These are phyloP conservation scores for Xanthoconium stramineum DNA, from an alignment of 768 basidiomycete genomes.

Conservation along the genomic window DNA sequence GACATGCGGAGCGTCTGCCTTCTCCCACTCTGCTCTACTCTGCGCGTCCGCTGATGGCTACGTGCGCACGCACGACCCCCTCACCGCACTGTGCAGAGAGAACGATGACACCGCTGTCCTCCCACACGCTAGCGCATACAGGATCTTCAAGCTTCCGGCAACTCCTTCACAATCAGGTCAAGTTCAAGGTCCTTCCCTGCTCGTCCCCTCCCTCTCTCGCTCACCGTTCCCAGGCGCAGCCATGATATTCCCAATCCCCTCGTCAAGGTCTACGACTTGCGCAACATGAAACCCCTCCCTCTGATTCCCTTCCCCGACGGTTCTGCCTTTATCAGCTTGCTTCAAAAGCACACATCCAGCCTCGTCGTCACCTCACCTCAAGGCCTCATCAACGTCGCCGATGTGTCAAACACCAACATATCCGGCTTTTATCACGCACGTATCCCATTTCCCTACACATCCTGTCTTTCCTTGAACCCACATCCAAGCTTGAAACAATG, in stretches of 20 bases:
- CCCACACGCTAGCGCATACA: slow-evolving; percentile 79
- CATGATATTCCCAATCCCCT: slow-evolving; percentile 87
- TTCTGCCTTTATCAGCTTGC: slow-evolving; percentile 78
- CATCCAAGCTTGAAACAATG: slow-evolving; percentile 57
- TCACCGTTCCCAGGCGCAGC: slow-evolving; percentile 58
- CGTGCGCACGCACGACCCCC: slow-evolving; percentile 67
- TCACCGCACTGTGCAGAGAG: slow-evolving; percentile 52
- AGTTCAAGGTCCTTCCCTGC: slow-evolving; percentile 61
- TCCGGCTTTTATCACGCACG: slow-evolving; percentile 80
- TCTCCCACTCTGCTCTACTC: slow-evolving; percentile 61
- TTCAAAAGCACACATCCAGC: slow-evolving; percentile 70
- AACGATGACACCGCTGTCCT: slow-evolving; percentile 55
- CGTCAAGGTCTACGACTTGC: slow-evolving; percentile 89
- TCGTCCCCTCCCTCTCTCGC: background rate
- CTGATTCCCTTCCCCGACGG: slow-evolving; percentile 86
- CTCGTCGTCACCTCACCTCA: slow-evolving; percentile 75
- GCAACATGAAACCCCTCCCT: slow-evolving; percentile 76
- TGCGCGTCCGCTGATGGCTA: slow-evolving; percentile 73
- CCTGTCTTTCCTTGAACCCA: slow-evolving; percentile 1
- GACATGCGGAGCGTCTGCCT: too few relatives aligned
- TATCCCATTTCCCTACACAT: background rate
- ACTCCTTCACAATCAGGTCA: slow-evolving; percentile 86
- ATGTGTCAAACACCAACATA: slow-evolving; percentile 65
- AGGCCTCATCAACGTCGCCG: slow-evolving; percentile 83
- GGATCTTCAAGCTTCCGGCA: slow-evolving; percentile 76